These are phyloP conservation scores for Penicillium sumatraense DNA, from an alignment of 2,329 filamentous ascomycete genomes.

Conservation along the genomic window DNA sequence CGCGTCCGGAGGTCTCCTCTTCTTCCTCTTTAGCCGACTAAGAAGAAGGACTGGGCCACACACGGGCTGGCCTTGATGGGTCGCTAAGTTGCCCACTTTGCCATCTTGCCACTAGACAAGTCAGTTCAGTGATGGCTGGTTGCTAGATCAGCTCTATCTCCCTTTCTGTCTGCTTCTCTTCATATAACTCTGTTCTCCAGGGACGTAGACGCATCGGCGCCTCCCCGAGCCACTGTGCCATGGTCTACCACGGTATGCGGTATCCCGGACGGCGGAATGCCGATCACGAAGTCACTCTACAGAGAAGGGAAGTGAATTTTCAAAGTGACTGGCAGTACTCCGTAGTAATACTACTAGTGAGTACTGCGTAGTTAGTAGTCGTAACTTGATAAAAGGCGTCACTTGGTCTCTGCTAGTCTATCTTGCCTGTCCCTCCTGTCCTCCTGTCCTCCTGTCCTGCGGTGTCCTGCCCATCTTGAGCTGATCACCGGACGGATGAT, in stretches of 20 bases:
- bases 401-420: neutral
- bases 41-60: too few species aligned
- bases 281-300: slow-evolving; percentile 1
- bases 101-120: too few species aligned
- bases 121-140: too few species aligned
- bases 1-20: too few species aligned
- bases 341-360: too few species aligned
- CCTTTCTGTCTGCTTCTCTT: too few species aligned
- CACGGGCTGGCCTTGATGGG: too few species aligned
- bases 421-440: neutral
- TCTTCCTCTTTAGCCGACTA: neutral
- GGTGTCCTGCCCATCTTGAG: too few species aligned
- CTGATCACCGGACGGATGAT: slow-evolving; percentile 24
- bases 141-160: too few species aligned
- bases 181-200: neutral
- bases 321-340: too few species aligned
- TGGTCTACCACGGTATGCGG: slow-evolving; percentile 2
- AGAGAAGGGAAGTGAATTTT: neutral
- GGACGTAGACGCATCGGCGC: neutral
- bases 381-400: neutral
- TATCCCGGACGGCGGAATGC: slow-evolving; percentile 2
- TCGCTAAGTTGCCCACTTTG: too few species aligned
- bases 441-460: neutral
- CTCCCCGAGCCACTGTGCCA: neutral
- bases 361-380: too few species aligned